Base-by-base conservation (phyloP, 768 basidiomycete genomes). In the Dioszegia aurantiaca region DNA sequence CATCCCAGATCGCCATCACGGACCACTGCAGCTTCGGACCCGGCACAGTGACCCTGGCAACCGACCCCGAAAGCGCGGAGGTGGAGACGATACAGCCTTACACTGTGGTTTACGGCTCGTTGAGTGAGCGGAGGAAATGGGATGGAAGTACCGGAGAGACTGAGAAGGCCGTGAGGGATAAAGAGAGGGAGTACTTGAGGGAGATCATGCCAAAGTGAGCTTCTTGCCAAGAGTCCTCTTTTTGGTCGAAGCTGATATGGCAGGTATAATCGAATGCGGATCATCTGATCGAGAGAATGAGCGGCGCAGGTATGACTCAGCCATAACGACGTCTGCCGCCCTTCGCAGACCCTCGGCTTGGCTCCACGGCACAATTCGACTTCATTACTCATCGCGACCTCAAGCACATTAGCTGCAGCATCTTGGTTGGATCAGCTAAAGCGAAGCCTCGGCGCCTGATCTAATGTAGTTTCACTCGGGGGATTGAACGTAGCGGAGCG, bases 101-200 rank as follows among this genome's bases (percentile, higher is more conserved):
- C 69, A 93, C 90, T 0, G 85, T 88, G 9, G 80, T 93, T 4
- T 92, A 88, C 73, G 91, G 93, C 0, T 83, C 84, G 4, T 63
- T 68, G n/a, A 74, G 76, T 1, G 86, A 90, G 60, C 81, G 87
- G 55, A 80, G 90, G 47, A 82, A 76, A 6, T 95, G 92, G 90
- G 90, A 88, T 62, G 90, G 89, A 16, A 81, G 87, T 60, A 90
- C 90, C 8, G 84, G 85, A 64, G 80, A 86, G 0, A 90, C 93
- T 68, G 92, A 92, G 68, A 82, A 82, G 26, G 90, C 90, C 68
- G 74, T 97, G 59, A 81, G 90, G 53, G 79, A 83, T 43, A 97
- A 97, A 72, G 93, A 97, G 67, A 84, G 86, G 3, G 91, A 94
- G 67, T 97, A 97, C 75, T 80, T 98, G 51, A 80, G 86, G 41